Conservation (phyloP, 495 filamentous ascomycete genomes). For the Bacidia gigantensis region DNA sequence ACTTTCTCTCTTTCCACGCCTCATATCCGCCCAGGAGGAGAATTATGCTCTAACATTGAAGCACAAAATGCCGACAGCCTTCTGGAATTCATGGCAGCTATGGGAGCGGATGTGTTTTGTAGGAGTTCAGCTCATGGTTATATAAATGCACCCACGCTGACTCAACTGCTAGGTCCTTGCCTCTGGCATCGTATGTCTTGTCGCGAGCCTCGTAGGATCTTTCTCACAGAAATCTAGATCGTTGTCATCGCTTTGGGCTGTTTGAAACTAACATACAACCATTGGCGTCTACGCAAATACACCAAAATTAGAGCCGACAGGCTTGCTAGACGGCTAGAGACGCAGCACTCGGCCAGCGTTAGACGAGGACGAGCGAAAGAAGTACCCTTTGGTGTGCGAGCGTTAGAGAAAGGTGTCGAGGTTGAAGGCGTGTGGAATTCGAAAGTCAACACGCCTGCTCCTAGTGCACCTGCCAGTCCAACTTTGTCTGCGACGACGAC, state of each 20-base stretch:
- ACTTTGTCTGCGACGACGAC: slow-evolving; percentile 6
- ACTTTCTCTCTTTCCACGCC: background rate
- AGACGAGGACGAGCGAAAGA: slow-evolving; percentile 35
- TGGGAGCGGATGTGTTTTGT: slow-evolving; percentile 93
- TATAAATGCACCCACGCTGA: slow-evolving; percentile 9
- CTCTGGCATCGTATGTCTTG: slow-evolving; percentile 31
- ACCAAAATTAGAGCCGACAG: slow-evolving; percentile 50
- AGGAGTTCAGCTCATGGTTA: slow-evolving; percentile 26
- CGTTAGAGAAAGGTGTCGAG: slow-evolving; percentile 72
- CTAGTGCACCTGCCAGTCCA: slow-evolving; percentile 20
- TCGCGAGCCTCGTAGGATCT: background rate
- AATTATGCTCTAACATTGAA: background rate
- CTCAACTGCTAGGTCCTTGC: slow-evolving; percentile 27
- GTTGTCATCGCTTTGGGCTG: slow-evolving; percentile 33
- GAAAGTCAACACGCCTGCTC: slow-evolving; percentile 41
- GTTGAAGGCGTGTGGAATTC: slow-evolving; percentile 87
- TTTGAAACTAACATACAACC: slow-evolving; percentile 40
- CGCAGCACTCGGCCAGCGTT: slow-evolving; percentile 23
- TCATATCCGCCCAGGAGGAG: background rate
- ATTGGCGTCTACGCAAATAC: slow-evolving; percentile 50
- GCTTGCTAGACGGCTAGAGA: slow-evolving; percentile 37
- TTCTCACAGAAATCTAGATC: slow-evolving; percentile 30
- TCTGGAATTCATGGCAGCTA: slow-evolving; percentile 66
- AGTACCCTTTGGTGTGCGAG: slow-evolving; percentile 79
- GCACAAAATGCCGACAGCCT: slow-evolving; percentile 24